These are phyloP conservation scores for Monosporascus sp. DNA, from an alignment of 2,329 filamentous ascomycete species.

Conservation along the genomic window DNA sequence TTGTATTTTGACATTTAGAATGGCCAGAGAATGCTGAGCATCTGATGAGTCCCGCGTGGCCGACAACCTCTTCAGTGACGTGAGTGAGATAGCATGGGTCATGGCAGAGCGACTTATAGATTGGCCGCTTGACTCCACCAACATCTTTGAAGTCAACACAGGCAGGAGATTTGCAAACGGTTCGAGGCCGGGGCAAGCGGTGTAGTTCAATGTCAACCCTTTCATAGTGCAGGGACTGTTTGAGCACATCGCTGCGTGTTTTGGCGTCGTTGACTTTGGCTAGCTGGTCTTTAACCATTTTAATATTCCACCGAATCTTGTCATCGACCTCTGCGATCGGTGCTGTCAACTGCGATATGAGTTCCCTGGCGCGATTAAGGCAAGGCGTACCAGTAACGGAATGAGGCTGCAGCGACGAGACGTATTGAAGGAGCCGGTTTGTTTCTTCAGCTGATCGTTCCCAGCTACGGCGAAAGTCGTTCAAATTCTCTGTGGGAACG, in stretches of 20 bases:
- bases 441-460: constrained; percentile 27
- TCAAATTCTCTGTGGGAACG: constrained; percentile 24
- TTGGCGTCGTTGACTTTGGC: constrained; percentile 18
- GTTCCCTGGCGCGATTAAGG: constrained; percentile 30
- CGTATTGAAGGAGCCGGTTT: constrained; percentile 25
- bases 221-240: constrained; percentile 20
- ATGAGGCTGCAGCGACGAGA: constrained; percentile 25
- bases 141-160: constrained; percentile 24
- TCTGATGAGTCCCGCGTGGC: constrained; percentile 17
- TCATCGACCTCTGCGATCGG: constrained; percentile 33
- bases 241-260: constrained; percentile 22
- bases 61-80: constrained; percentile 21
- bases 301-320: constrained; percentile 27
- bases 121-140: constrained; percentile 12
- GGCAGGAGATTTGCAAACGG: constrained; percentile 24
- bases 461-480: constrained; percentile 33
- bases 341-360: constrained; percentile 31
- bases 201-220: constrained; percentile 18
- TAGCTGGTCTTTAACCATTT: constrained; percentile 23
- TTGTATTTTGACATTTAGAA: constrained; percentile 10
- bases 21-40: constrained; percentile 22
- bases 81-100: constrained; percentile 21
- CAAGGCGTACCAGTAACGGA: constrained; percentile 31
- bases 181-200: constrained; percentile 22
- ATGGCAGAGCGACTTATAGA: constrained; percentile 29